These are phyloP conservation scores for Cladosporium sphaerospermum DNA, from an alignment of 2,329 filamentous ascomycete genomes.

Conservation along the genomic window DNA sequence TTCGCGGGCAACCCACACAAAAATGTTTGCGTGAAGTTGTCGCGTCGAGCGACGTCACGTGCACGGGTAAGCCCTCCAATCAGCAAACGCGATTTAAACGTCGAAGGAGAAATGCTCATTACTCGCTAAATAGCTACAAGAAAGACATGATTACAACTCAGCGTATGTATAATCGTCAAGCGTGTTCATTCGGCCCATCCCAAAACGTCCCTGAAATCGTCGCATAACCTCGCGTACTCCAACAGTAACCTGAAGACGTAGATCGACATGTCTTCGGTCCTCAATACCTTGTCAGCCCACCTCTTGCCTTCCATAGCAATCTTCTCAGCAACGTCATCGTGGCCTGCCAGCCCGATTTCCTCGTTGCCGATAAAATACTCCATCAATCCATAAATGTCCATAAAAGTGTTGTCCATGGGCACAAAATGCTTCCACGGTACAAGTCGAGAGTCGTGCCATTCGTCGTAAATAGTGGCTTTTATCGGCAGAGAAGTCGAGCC, in stretches of 20 bases:
- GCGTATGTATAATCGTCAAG: background rate
- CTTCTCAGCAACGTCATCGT: constrained; percentile 53
- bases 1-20: constrained; percentile 2
- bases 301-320: constrained; percentile 61
- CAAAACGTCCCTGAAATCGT: constrained; percentile 36
- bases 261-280: constrained; percentile 67
- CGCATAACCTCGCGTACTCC: constrained; percentile 39
- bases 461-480: constrained; percentile 70
- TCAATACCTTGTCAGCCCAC: constrained; percentile 63
- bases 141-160: background rate
- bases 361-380: constrained; percentile 61
- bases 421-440: constrained; percentile 76
- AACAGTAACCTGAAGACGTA: constrained; percentile 57
- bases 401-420: constrained; percentile 68
- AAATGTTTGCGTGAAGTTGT: constrained; percentile 1
- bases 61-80: background rate
- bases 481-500: constrained; percentile 64
- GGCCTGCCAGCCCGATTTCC: constrained; percentile 26
- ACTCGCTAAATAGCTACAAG: background rate
- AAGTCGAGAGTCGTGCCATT: constrained; percentile 69
- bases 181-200: constrained; percentile 31
- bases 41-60: background rate
- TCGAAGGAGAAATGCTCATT: background rate
- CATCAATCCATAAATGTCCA: constrained; percentile 66
- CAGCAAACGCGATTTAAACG: background rate